These are phyloP conservation scores for Aotearoamyces nothofagi DNA, from an alignment of 2,329 filamentous ascomycete species.

Conservation along the genomic window DNA sequence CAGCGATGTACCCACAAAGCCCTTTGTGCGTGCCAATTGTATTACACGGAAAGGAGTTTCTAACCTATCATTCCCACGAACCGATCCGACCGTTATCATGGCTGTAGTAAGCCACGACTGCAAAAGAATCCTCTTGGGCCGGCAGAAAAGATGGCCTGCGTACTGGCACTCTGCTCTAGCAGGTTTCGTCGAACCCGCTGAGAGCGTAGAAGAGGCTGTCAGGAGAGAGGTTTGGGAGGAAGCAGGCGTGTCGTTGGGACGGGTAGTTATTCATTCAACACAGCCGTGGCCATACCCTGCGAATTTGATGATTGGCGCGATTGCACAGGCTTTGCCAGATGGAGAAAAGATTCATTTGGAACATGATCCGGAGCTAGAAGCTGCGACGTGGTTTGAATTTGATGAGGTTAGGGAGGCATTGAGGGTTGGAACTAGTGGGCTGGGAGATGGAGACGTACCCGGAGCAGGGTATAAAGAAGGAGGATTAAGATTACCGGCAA, in stretches of 20 bases:
- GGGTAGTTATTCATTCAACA: constrained; percentile 68
- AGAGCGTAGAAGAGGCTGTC: constrained; percentile 74
- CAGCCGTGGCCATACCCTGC: constrained; percentile 83
- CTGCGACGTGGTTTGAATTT: constrained; percentile 75
- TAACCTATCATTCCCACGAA: constrained; percentile 83
- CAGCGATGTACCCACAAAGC: constrained; percentile 15
- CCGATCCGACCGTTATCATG: constrained; percentile 69
- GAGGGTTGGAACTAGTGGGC: constrained; percentile 44
- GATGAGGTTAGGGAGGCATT: constrained; percentile 71
- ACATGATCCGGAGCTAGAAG: constrained; percentile 82
- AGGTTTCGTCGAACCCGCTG: constrained; percentile 73
- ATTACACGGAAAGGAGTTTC: constrained; percentile 72
- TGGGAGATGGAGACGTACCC: constrained; percentile 48
- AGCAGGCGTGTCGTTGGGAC: constrained; percentile 58
- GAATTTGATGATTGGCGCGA: constrained; percentile 73
- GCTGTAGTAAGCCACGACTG: constrained; percentile 75
- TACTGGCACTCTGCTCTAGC: constrained; percentile 83
- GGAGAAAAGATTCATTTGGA: constrained; percentile 72
- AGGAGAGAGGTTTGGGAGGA: constrained; percentile 80
- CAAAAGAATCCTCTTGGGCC: constrained; percentile 54
- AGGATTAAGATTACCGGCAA: constrained; percentile 63
- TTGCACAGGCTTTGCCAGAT: constrained; percentile 68
- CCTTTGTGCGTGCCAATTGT: constrained; percentile 50
- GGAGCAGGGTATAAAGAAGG: constrained; percentile 58
- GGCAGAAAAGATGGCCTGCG: constrained; percentile 69